Evolutionary conservation across 78 protist species (phyloP).

Genomic region (Anaeramoeba flamelloides): DNA sequence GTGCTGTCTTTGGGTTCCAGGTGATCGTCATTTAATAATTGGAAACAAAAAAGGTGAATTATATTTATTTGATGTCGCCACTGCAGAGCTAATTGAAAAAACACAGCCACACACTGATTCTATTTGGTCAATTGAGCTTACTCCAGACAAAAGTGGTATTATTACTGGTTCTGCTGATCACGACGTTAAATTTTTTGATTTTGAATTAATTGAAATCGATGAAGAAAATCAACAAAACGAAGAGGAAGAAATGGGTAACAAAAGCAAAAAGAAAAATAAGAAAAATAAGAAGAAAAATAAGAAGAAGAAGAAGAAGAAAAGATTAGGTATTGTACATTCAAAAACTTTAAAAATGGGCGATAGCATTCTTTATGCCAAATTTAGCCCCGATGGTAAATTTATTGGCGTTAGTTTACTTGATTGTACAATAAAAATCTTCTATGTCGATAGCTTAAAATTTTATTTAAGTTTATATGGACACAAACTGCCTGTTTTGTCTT

Average conservation of each 20-base stretch:
- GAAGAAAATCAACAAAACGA: background rate
- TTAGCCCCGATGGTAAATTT: constrained; percentile 24
- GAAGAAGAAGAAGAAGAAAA: constrained; percentile 11
- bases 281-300: background rate
- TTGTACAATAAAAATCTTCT: constrained; percentile 60
- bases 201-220: constrained; percentile 32
- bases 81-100: constrained; percentile 27
- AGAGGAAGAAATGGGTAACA: background rate
- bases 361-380: constrained; percentile 48
- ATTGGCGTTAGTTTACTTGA: constrained; percentile 72
- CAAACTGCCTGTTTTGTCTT: constrained; percentile 75
- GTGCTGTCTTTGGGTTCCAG: constrained; percentile 52
- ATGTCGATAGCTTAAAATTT: constrained; percentile 58
- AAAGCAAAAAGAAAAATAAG: background rate
- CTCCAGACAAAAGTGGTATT: constrained; percentile 38
- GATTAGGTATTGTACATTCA: constrained; percentile 19
- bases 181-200: constrained; percentile 66
- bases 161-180: constrained; percentile 64
- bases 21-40: constrained; percentile 45
- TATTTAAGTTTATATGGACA: constrained; percentile 86
- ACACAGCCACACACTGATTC: background rate
- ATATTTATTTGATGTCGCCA: constrained; percentile 45
- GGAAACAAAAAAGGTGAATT: constrained; percentile 76
- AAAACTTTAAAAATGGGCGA: constrained; percentile 45
- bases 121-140: constrained; percentile 32